These are phyloP conservation scores for Ogataea neopini DNA, from an alignment of 805 yeast genomes.

Conservation along the genomic window DNA sequence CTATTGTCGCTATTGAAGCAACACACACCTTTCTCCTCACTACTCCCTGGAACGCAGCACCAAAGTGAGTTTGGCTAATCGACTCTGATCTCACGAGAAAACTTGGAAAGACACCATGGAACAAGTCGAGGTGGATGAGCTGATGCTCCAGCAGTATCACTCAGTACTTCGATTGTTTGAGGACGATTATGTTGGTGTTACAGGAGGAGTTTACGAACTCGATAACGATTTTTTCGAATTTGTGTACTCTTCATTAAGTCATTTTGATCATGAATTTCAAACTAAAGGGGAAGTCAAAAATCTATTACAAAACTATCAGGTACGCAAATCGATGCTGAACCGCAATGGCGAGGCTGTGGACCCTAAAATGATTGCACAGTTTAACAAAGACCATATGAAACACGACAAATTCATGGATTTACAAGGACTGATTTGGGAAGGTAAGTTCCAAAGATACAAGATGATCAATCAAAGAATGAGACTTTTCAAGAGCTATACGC, in stretches of 20 bases:
- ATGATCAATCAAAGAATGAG: constrained; percentile 25
- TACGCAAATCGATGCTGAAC: constrained; percentile 13
- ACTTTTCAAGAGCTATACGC: constrained; percentile 28
- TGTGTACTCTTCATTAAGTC: constrained; percentile 20
- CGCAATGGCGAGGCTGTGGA: constrained; percentile 11
- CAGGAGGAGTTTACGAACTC: constrained; percentile 22
- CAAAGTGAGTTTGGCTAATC: neutral
- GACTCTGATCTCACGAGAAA: neutral
- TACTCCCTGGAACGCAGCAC: neutral
- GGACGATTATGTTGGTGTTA: constrained; percentile 18
- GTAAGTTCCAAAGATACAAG: constrained; percentile 20
- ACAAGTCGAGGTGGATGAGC: constrained; percentile 9
- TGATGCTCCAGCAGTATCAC: constrained; percentile 16
- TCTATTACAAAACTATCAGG: constrained; percentile 16
- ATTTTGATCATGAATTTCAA: constrained; percentile 15
- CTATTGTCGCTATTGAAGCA: too few relatives aligned
- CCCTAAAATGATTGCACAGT: constrained; percentile 10
- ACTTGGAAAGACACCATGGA: constrained; percentile 9
- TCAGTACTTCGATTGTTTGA: constrained; percentile 13
- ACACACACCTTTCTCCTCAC: too few relatives aligned
- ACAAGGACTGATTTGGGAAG: constrained; percentile 35
- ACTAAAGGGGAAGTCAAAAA: constrained; percentile 15
- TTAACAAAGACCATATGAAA: constrained; percentile 7
- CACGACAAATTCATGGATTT: constrained; percentile 25
- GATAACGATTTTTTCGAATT: constrained; percentile 28